Percentiles rank a stretch among this genome's conserved stretches.
These are phyloP conservation scores for Trametes cubensis DNA, from an alignment of 768 basidiomycete genomes.

Conservation along the genomic window DNA sequence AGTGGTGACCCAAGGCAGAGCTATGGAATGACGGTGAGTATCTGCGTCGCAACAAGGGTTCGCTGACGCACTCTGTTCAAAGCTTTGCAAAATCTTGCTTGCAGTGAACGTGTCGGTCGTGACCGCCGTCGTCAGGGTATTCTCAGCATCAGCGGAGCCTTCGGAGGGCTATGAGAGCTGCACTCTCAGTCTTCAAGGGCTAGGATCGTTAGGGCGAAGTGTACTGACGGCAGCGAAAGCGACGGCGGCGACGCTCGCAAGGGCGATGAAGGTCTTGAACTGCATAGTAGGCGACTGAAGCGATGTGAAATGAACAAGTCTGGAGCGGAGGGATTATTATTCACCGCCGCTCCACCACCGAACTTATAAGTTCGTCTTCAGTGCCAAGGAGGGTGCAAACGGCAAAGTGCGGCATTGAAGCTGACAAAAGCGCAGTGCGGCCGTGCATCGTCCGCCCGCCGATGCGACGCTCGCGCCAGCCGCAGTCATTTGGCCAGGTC, in stretches of 20 bases:
- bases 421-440: slow-evolving; percentile 11
- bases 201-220: not conserved
- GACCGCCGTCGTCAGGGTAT: slow-evolving; percentile 12
- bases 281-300: slow-evolving; percentile 11
- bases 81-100: slow-evolving; percentile 15
- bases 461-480: slow-evolving; percentile 22
- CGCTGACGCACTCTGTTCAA: slow-evolving; percentile 4
- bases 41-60: not conserved
- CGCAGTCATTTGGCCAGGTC: slow-evolving; percentile 17
- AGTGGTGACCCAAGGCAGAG: slow-evolving; percentile 20
- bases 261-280: slow-evolving; percentile 20
- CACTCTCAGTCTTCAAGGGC: not conserved
- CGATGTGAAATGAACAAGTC: not conserved
- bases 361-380: slow-evolving; percentile 7
- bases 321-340: not conserved
- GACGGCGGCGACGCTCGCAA: slow-evolving; percentile 14
- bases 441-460: not conserved
- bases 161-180: not conserved
- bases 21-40: not conserved
- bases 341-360: not conserved
- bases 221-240: slow-evolving; percentile 9
- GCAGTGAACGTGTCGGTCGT: slow-evolving; percentile 21
- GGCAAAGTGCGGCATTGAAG: not conserved
- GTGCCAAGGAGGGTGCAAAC: not conserved
- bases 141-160: not conserved